phyloP scores from a whole-genome alignment of 352 stramenopile species.

The Halophytophthora polymorphica region DNA sequence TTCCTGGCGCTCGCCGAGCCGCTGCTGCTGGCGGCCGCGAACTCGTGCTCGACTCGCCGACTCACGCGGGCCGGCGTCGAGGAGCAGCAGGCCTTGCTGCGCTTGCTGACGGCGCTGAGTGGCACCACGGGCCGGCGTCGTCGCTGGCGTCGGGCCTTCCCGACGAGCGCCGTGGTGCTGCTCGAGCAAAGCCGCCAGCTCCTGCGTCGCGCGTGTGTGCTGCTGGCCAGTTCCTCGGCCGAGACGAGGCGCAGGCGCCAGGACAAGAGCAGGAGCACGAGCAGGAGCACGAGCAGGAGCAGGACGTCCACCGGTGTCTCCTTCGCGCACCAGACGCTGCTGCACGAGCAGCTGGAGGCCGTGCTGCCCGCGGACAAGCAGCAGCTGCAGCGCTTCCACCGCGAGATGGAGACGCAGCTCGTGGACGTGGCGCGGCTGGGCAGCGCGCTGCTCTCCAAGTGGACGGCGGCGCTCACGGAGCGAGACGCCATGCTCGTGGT shows the following conservation, averaged over 20 bases:
- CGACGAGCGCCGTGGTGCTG: constrained; percentile 42
- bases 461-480: constrained; percentile 41
- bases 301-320: constrained; percentile 35
- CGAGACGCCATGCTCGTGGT: constrained; percentile 40
- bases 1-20: constrained; percentile 53
- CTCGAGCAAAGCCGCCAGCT: constrained; percentile 66
- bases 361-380: constrained; percentile 32
- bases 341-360: constrained; percentile 56
- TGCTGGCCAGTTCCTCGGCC: constrained; percentile 49
- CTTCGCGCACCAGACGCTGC: constrained; percentile 55
- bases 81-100: constrained; percentile 44
- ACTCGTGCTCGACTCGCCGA: constrained; percentile 19
- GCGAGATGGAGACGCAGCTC: constrained; percentile 43
- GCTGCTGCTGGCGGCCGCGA: constrained; percentile 35
- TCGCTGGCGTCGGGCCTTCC: constrained; percentile 59
- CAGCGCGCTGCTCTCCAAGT: constrained; percentile 47
- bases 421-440: constrained; percentile 42
- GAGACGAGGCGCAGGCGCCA: constrained; percentile 24
- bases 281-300: constrained; percentile 28
- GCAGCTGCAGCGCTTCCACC: constrained; percentile 36
- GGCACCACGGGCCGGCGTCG: constrained; percentile 20
- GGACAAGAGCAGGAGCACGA: constrained; percentile 12
- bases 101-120: constrained; percentile 49
- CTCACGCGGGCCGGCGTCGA: constrained; percentile 43
- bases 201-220: constrained; percentile 46